Conservation (phyloP, 805 yeast genomes). For the Candida pini region DNA sequence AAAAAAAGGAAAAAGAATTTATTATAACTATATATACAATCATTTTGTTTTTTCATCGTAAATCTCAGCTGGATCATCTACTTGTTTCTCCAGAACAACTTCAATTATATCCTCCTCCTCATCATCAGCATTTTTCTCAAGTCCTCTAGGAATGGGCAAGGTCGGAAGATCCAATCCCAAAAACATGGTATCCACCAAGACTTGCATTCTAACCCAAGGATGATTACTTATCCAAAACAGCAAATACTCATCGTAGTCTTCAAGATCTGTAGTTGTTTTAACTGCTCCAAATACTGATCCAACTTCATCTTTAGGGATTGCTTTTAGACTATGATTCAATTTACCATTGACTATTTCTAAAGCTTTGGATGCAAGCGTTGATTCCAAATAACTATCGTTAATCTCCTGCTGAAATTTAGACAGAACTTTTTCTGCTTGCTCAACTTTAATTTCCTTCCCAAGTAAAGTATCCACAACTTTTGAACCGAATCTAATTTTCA, state of each 20-base stretch:
- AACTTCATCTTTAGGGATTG: constrained; percentile 12
- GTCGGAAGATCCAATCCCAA: constrained; percentile 13
- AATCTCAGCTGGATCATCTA: no score
- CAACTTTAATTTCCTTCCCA: neutral
- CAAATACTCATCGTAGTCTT: constrained; percentile 2
- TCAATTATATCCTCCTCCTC: constrained; percentile 8
- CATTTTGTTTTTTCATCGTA: no score
- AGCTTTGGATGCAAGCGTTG: constrained; percentile 9
- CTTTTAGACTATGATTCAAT: constrained; percentile 1
- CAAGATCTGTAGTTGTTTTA: constrained; percentile 8
- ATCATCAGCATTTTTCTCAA: constrained; percentile 1
- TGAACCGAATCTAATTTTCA: constrained; percentile 14
- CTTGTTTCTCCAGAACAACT: no score
- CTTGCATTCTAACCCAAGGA: constrained; percentile 14
- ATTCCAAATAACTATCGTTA: neutral
- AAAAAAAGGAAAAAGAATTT: no score
- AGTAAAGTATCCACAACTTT: constrained; percentile 7
- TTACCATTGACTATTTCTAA: constrained; percentile 4
- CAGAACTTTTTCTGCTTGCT: no score
- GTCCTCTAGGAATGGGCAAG: constrained; percentile 3
- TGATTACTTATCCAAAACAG: constrained; percentile 15
- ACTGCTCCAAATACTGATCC: constrained; percentile 8
- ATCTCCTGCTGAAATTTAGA: constrained; percentile 1
- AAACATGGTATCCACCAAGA: constrained; percentile 15
- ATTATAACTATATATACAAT: no score